Evolutionary conservation across 139 green algal species (phyloP), one percentile per base, ranked within the genome.

Genomic region (Coelastrella sp.): DNA sequence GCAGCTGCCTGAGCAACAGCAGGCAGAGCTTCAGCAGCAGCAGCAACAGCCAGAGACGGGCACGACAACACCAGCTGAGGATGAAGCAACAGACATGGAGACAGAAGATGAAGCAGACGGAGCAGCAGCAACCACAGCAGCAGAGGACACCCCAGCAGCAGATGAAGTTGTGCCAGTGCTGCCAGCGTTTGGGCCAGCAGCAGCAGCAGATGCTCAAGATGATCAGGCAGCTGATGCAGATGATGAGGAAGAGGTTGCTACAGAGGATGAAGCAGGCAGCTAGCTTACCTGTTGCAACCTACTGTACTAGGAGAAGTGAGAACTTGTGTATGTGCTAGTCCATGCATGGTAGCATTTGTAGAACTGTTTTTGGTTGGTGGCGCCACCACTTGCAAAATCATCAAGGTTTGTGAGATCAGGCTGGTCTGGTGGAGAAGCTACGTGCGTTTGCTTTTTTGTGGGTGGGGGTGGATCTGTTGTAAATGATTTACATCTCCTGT

Each of bases 1-100:
- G 34, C 66, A 75, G 66, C 66, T 25, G 32, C 62, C 6, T 32
- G 34, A 48, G 37, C 68, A 53, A 6, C 68, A 30, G 68, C 3
- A 5, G 32, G 21, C 37, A 53, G 37, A 64, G 72, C 72, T 66
- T 7, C 48, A 63, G 32, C 72, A 80, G 25, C 69, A 79, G 48
- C 72, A 80, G 72, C 72, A 80, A 48, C 45, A 80, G 45, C 9
- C 48, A 63, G 34, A 45, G 66, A 4, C 69, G 41, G 48, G 45
- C 45, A 30, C 45, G 34, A 48, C 72, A 67, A 48, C 72, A 80
- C 30, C 48, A 80, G 45, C 11, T 17, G n/a, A 48, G 11, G 66
- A 50, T 74, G 53, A 74, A 4, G 62, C 62, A 2, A 71, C 62
- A 32, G 66, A 45, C 11, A 74, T 35, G 8, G 66, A 74, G 5